Base-by-base conservation (phyloP, 2,329 filamentous ascomycete species). In the Hypoxylon sp. region DNA sequence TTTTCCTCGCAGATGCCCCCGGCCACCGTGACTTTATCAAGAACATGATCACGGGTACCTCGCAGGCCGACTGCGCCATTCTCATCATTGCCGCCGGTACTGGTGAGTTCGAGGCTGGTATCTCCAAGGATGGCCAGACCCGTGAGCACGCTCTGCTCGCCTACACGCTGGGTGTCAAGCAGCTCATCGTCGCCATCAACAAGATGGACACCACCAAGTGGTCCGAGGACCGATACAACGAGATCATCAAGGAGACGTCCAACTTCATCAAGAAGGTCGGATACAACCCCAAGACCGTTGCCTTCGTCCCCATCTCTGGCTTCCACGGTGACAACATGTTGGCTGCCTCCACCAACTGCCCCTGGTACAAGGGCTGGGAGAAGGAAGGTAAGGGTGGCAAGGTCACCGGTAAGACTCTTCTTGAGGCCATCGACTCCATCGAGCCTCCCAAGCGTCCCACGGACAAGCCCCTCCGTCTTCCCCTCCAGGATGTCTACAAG, bases 41-140 rank as follows among this genome's bases (percentile, higher is more conserved):
- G 94, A 99, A 98, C 93, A 99, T 99, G 95, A 99, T 99, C 83
- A 98, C 95, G 90, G 95, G 95, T 93, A 98, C 95, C 78, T 99
- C 95, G 82, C 95, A 98, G 90, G 95, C 95, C 75, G 95, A 99
- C 79, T 98, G 95, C 85, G 95, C 95, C 78, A 92, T 99, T 81
- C 93, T 99, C 87, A 98, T 99, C 85, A 99, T 99, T 83, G 95
- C 94, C 75, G 92, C 95, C 77, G 95, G 95, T 87, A 97, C 92
- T 92, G 95, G 95, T 97, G 95, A 99, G 89, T 99, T 99, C 89
- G 95, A 99, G 89, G 95, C 95, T 90, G 95, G 95, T 98, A 99
- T 99, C 91, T 98, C 95, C 89, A 99, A 99, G 92, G 95, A 98
- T 92, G 95, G 95, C 82, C 95, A 99, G 91, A 99, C 95, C 74